Base-by-base conservation (phyloP, 768 basidiomycete species). In the Mycena vitilis region DNA sequence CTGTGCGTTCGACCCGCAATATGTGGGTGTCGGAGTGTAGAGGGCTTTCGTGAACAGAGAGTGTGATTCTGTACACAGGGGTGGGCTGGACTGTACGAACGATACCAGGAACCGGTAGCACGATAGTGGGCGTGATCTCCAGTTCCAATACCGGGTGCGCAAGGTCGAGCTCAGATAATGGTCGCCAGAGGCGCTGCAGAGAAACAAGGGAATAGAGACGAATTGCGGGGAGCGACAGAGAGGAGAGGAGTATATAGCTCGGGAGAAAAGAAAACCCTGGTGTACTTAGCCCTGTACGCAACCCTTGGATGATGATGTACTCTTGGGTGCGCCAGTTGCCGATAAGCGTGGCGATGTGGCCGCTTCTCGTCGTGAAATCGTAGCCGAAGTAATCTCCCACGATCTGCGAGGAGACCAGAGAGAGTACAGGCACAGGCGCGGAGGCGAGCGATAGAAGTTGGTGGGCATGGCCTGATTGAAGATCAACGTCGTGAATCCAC, bases 171-270 rank as follows among this genome's bases (percentile, higher is more conserved):
- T 42, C 22, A n/a, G 38, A 25, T 13, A 57, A 13, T 25, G 55
- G 38, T 23, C 25, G 22, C 55, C 40, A 57, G 40, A 42, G 40
- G 5, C 23, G 15, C 6, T 57, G n/a, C 5, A 57, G 40, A 25
- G 55, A 57, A 57, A 40, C 12, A n/a, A 57, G 7, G 8, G 55
- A 57, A 30, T 44, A 57, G 6, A 57, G 5, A 15, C 55, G 40
- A 16, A 44, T 22, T 15, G 38, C 1, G 11, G 55, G 22, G 5
- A 0, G 13, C 13, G 40, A 16, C 2, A 40, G 5, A 13, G 3
- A 16, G 7, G 38, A 22, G 38, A 57, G 55, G 38, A 57, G 38
- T 9, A 57, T 57, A 57, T 55, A 40, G 15, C 38, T 37, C 3
- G 54, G 37, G 37, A 55, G 38, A 11, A 40, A 11, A 15, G 40